These are phyloP conservation scores for Blastomyces emzantsi DNA, from an alignment of 2,329 filamentous ascomycete species.

Conservation along the genomic window DNA sequence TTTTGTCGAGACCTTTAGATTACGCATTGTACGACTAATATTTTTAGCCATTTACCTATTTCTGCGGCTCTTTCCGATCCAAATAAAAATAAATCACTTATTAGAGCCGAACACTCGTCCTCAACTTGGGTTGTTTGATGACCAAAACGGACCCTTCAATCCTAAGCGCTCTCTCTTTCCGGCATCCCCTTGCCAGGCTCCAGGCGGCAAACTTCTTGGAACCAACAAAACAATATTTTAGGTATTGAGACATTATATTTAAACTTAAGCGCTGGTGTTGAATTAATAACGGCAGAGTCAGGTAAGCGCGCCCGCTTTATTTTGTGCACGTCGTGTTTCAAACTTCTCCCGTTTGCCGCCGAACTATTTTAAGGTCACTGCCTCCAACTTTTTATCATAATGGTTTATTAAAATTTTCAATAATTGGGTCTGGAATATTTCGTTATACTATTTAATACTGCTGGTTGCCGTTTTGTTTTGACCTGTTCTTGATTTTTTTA, in stretches of 20 bases:
- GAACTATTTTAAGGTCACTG: neutral
- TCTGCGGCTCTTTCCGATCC: neutral
- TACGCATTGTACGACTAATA: neutral
- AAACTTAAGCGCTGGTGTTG: constrained; percentile 2
- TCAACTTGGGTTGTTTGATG: neutral
- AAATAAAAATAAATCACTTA: neutral
- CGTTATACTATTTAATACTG: constrained; percentile 3
- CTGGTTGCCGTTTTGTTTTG: constrained; percentile 1
- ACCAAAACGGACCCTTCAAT: neutral
- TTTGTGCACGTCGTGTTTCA: neutral
- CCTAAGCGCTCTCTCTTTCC: neutral
- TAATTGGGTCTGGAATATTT: constrained; percentile 1
- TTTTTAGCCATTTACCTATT: neutral
- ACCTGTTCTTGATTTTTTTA: constrained; percentile 1
- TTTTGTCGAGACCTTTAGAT: neutral
- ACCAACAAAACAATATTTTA: neutral
- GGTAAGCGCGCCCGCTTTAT: constrained; percentile 8
- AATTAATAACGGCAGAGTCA: neutral
- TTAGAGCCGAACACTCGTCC: neutral
- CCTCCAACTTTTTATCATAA: neutral
- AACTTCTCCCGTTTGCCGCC: constrained; percentile 7
- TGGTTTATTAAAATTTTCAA: neutral
- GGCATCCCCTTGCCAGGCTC: neutral
- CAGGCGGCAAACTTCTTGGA: neutral
- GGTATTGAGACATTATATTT: neutral